phyloP scores from a whole-genome alignment of 164 flowering plant species.

The Vitis rupestris region DNA sequence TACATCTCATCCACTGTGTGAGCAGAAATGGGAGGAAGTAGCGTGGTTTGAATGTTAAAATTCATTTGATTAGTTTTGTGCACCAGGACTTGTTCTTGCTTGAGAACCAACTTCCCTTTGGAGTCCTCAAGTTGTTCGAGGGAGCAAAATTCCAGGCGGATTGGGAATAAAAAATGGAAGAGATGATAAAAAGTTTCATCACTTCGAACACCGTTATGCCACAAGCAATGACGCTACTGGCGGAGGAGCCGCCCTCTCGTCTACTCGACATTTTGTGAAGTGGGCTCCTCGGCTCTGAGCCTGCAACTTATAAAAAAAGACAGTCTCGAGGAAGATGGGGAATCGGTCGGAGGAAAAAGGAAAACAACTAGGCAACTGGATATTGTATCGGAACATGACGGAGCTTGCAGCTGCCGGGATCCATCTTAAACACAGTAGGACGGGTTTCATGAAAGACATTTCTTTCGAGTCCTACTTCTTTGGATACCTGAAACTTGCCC shows the following conservation, averaged over 20 bases:
- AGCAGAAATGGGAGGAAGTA: neutral
- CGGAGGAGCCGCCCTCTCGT: too few relatives aligned
- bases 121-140: neutral
- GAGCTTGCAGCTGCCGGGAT: conserved; percentile 10
- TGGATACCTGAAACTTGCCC: conserved; percentile 3
- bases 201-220: too few relatives aligned
- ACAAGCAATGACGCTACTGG: too few relatives aligned
- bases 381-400: neutral
- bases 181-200: neutral
- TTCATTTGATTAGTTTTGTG: neutral
- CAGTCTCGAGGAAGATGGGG: too few relatives aligned
- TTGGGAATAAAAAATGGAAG: too few relatives aligned
- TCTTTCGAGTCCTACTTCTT: neutral
- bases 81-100: conserved; percentile 13
- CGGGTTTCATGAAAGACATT: neutral
- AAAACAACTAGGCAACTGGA: neutral
- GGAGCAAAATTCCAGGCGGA: neutral
- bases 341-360: too few relatives aligned
- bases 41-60: neutral
- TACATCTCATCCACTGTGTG: too few relatives aligned
- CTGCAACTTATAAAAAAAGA: too few relatives aligned
- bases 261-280: too few relatives aligned
- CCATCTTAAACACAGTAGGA: neutral
- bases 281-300: too few relatives aligned
- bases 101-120: conserved; percentile 12